Evolutionary conservation across 768 basidiomycete species (phyloP), one percentile per base, ranked within the genome.

Genomic region (Rhodotorula babjevae): DNA sequence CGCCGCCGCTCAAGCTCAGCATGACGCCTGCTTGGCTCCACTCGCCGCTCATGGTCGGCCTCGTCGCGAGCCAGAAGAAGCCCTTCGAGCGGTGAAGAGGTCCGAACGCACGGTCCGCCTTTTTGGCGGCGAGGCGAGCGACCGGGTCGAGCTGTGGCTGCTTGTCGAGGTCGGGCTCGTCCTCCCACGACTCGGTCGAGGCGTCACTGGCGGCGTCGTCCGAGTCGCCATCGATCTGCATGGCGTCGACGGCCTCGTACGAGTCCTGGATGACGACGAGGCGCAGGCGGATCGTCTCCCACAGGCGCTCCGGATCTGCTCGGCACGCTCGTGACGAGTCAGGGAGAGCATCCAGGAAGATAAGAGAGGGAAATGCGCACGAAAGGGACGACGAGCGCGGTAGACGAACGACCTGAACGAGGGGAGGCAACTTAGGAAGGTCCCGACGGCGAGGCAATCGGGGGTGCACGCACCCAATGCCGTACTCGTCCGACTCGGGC

Each of bases 31-130:
- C 79, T 63, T 82, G 81, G 2, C 72, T 76, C 81, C 81, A 80
- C 61, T 81, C 81, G 29, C 81, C 81, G 25, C 69, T 72, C 55
- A 80, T 63, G 15, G 63, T 55, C 0, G 80, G 80, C 10, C 81
- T 69, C 0, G 80, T 79, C 3, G 81, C 81, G n/a, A 81, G 61
- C 81, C 81, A 81, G 46, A 77, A 67, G 74, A 81, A 82, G 18
- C 81, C 81, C 69, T 81, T 80, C 12, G 77, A 78, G 27, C 81
- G 76, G 18, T 81, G 74, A 0, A 82, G 73, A 5, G 78, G 77
- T n/a, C 74, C 78, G 75, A 79, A 81, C 3, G 76, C 65, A 0
- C 78, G 77, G 12, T 70, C 73, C 0, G 72, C 79, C 19, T 76
- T 69, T 69, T 81, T 82, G 58, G 72, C 69, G 2, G 75, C 74